Evolutionary conservation across 1,284 basidiomycete genomes (phyloP).

Genomic region (Sporisorium graminicola): DNA sequence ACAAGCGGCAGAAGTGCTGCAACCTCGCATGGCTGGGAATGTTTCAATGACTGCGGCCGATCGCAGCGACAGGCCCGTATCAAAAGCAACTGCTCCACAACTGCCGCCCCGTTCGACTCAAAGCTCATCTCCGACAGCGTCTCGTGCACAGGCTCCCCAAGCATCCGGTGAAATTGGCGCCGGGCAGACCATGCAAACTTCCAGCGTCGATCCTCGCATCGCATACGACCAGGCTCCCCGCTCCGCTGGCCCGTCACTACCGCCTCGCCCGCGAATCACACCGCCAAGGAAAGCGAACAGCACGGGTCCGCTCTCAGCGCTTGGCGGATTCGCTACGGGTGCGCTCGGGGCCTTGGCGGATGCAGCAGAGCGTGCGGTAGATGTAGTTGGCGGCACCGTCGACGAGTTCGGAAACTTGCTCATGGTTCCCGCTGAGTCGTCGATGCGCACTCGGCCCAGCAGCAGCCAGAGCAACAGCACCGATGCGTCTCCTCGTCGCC

Average conservation of each 20-base stretch:
- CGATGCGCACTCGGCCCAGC: constrained; percentile 7
- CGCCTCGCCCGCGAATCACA: constrained; percentile 22
- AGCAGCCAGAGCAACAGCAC: constrained; percentile 3
- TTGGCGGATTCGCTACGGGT: constrained; percentile 48
- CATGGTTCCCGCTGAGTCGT: constrained; percentile 39
- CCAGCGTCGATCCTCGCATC: constrained; percentile 2
- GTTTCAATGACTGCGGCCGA: neutral
- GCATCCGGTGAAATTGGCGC: neutral
- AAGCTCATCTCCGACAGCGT: neutral
- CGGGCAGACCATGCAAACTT: neutral
- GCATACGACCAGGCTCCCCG: constrained; percentile 4
- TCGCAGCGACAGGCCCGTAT: neutral
- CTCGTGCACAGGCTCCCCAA: constrained; percentile 5
- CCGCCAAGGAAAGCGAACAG: constrained; percentile 35
- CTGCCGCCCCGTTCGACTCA: neutral
- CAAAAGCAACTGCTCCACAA: neutral
- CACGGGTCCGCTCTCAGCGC: constrained; percentile 37
- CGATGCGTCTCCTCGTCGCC: constrained; percentile 34
- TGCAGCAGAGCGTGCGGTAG: constrained; percentile 48
- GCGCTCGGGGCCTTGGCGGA: constrained; percentile 43
- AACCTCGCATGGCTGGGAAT: neutral
- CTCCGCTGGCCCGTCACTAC: constrained; percentile 12
- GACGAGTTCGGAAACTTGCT: constrained; percentile 50
- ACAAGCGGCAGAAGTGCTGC: constrained; percentile 17
- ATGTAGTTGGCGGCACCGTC: constrained; percentile 51